phyloP scores from a whole-genome alignment of 73 alveolate genomes.

The Paramecium biaurelia region DNA sequence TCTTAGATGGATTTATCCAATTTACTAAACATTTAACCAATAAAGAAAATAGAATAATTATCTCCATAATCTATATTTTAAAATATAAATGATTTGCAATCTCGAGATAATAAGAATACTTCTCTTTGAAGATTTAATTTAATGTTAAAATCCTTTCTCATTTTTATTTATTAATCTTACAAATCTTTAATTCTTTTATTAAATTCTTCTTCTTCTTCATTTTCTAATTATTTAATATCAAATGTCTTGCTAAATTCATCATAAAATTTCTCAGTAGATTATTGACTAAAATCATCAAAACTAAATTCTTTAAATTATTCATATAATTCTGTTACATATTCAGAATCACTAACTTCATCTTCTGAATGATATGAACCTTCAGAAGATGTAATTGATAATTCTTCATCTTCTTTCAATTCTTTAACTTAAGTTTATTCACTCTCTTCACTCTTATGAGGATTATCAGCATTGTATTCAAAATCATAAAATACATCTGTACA shows the following conservation, averaged over 20 bases:
- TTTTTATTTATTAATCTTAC: neutral
- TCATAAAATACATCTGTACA: constrained; percentile 40
- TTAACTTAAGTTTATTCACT: neutral
- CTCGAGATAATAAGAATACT: neutral
- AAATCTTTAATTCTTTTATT: neutral
- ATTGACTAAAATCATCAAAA: neutral
- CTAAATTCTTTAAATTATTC: neutral
- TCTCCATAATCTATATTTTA: constrained; percentile 40
- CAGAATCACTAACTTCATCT: constrained; percentile 38
- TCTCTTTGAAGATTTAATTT: constrained; percentile 20
- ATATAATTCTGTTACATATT: neutral
- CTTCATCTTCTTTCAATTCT: constrained; percentile 25
- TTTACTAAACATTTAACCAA: neutral
- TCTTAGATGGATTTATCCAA: constrained; percentile 13
- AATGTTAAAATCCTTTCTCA: constrained; percentile 33
- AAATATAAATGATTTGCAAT: neutral
- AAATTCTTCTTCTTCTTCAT: constrained; percentile 19
- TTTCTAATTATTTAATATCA: neutral
- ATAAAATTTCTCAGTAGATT: neutral
- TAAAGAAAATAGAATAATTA: neutral
- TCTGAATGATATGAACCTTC: constrained; percentile 33
- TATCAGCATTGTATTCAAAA: constrained; percentile 17
- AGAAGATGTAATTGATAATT: neutral
- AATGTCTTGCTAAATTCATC: neutral
- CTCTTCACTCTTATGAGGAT: constrained; percentile 28